Conservation (phyloP, 352 stramenopile species). For the Detonula confervacea region DNA sequence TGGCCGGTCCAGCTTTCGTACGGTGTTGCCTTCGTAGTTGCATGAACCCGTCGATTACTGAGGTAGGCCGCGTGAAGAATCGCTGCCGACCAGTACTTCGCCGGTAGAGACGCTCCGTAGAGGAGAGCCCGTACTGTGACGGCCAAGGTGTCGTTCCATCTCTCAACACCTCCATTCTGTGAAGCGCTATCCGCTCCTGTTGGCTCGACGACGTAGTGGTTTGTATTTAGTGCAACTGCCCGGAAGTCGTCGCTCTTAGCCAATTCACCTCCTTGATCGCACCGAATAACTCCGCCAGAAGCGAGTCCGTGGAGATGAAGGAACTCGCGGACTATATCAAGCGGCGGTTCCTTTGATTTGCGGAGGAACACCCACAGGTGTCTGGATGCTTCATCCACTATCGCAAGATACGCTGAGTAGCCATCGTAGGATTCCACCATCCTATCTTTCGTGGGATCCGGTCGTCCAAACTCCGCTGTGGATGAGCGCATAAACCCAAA, state of each 20-base stretch:
- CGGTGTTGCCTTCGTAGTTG: conserved; percentile 27
- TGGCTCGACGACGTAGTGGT: conserved; percentile 33
- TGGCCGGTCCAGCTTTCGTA: conserved; percentile 26
- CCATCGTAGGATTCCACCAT: conserved; percentile 18
- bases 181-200: conserved; percentile 32
- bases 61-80: conserved; percentile 29
- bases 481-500: conserved; percentile 15
- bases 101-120: conserved; percentile 22
- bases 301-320: conserved; percentile 6
- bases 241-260: conserved; percentile 7
- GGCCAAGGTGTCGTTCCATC: conserved; percentile 19
- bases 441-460: not conserved
- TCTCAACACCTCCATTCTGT: conserved; percentile 27
- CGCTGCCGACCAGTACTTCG: conserved; percentile 26
- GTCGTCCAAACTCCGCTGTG: not conserved
- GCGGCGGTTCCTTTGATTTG: conserved; percentile 31
- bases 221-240: not conserved
- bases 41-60: conserved; percentile 19
- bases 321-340: conserved; percentile 3
- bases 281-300: conserved; percentile 26
- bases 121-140: conserved; percentile 22
- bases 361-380: conserved; percentile 30
- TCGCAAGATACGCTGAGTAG: conserved; percentile 3
- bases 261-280: conserved; percentile 39
- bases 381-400: conserved; percentile 9